These are phyloP conservation scores for Viridothelium virens DNA, from an alignment of 495 filamentous ascomycete species.

Conservation along the genomic window DNA sequence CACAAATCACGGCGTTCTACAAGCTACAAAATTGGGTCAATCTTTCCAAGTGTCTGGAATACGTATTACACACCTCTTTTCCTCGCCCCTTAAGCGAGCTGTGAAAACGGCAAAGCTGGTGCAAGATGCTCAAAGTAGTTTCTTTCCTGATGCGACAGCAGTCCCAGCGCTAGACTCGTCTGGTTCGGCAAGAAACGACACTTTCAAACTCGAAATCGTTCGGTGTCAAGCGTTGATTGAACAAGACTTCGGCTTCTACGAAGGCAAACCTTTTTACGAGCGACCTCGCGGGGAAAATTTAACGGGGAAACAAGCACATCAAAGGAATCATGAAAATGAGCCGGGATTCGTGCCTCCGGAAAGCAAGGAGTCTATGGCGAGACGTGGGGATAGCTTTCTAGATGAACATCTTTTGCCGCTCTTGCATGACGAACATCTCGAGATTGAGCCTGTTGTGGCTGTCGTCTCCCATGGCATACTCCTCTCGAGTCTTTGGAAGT, in stretches of 20 bases:
- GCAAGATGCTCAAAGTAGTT: slow-evolving; percentile 41
- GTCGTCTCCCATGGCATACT: slow-evolving; percentile 78
- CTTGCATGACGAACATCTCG: slow-evolving; percentile 34
- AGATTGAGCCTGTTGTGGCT: slow-evolving; percentile 40
- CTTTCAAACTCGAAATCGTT: slow-evolving; percentile 33
- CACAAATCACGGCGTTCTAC: slow-evolving; percentile 73
- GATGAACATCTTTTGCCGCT: slow-evolving; percentile 51
- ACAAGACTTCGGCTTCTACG: slow-evolving; percentile 63
- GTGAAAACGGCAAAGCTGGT: slow-evolving; percentile 61
- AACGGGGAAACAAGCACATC: slow-evolving; percentile 22
- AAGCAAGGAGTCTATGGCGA: slow-evolving; percentile 55
- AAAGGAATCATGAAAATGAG: slow-evolving; percentile 24
- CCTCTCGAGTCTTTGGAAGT: slow-evolving; percentile 57
- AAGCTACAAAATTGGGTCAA: slow-evolving; percentile 56
- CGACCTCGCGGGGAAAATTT: slow-evolving; percentile 19
- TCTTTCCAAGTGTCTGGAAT: slow-evolving; percentile 47
- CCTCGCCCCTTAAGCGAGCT: slow-evolving; percentile 72
- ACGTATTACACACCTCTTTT: slow-evolving; percentile 56
- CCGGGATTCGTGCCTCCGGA: slow-evolving; percentile 47
- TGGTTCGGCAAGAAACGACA: background rate
- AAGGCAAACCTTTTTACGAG: slow-evolving; percentile 48
- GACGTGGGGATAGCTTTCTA: slow-evolving; percentile 56
- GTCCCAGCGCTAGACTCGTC: background rate
- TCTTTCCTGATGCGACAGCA: background rate
- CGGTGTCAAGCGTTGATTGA: slow-evolving; percentile 54